phyloP scores from a whole-genome alignment of 2,329 filamentous ascomycete species.

The Cryphonectria naterciae region DNA sequence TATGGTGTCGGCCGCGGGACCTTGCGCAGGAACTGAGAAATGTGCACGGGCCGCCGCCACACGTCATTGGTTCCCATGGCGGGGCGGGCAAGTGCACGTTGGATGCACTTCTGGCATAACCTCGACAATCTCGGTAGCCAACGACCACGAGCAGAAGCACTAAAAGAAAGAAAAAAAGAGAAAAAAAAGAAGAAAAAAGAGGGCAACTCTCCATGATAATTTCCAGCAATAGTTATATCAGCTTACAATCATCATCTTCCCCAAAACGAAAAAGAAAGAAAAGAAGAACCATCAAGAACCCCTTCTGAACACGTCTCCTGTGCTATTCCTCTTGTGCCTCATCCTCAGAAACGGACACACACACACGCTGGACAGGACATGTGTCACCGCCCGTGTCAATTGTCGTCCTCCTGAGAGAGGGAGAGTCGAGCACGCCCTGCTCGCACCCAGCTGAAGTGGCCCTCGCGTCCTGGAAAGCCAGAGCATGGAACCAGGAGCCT shows the following conservation, averaged over 20 bases:
- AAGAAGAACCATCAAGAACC: not conserved
- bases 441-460: constrained; percentile 17
- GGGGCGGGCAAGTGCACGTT: constrained; percentile 5
- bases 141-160: constrained; percentile 5
- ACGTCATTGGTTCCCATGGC: constrained; percentile 12
- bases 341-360: constrained; percentile 6
- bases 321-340: constrained; percentile 4
- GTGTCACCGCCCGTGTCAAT: constrained; percentile 24
- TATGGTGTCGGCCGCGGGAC: not conserved
- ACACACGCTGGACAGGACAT: constrained; percentile 23
- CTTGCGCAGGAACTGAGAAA: constrained; percentile 6
- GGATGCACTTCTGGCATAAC: constrained; percentile 13
- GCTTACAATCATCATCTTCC: not conserved
- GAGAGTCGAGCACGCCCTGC: constrained; percentile 13
- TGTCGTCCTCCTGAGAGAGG: constrained; percentile 5
- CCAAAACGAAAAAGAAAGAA: not conserved
- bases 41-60: constrained; percentile 10
- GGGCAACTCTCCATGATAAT: not conserved
- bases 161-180: not conserved
- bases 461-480: not conserved
- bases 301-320: constrained; percentile 1
- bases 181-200: not conserved
- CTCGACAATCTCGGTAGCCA: constrained; percentile 13
- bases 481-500: constrained; percentile 50
- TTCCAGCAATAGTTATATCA: not conserved